Evolutionary conservation across 2,329 filamentous ascomycete species (phyloP).

Genomic region (Colletotrichum tropicale): DNA sequence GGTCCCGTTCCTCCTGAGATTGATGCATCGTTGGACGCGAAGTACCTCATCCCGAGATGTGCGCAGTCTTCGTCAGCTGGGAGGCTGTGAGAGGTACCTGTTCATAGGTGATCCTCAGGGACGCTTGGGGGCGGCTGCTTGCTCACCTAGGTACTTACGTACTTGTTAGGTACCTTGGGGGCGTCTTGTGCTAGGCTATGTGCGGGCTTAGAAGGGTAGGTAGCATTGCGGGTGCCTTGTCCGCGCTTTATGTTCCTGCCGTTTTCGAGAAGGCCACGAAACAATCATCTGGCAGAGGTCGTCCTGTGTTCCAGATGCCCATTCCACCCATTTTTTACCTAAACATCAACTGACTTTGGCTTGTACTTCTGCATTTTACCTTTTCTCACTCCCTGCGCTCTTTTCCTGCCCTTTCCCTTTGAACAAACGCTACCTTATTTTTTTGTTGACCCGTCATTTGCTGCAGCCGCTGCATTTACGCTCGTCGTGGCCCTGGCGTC

Average conservation of each 20-base stretch:
- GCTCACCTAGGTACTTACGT: background rate
- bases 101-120: background rate
- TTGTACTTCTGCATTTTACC: background rate
- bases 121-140: background rate
- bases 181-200: background rate
- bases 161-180: background rate
- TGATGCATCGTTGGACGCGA: background rate
- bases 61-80: background rate
- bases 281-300: background rate
- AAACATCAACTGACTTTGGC: background rate
- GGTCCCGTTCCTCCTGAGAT: background rate
- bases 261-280: slow-evolving; percentile 21
- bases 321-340: background rate
- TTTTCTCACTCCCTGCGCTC: background rate
- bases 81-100: background rate
- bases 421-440: background rate
- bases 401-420: background rate
- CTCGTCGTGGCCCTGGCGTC: background rate
- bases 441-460: background rate
- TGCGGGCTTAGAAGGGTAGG: background rate
- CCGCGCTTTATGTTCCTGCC: background rate
- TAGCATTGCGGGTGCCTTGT: background rate
- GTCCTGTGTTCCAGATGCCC: background rate
- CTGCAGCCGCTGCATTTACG: background rate
- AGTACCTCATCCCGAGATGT: background rate